A percentile compares a stretch with the other conserved stretches of the same genome.
Conservation (phyloP, 805 yeast genomes). For the Kluyveromyces wickerhamii region DNA sequence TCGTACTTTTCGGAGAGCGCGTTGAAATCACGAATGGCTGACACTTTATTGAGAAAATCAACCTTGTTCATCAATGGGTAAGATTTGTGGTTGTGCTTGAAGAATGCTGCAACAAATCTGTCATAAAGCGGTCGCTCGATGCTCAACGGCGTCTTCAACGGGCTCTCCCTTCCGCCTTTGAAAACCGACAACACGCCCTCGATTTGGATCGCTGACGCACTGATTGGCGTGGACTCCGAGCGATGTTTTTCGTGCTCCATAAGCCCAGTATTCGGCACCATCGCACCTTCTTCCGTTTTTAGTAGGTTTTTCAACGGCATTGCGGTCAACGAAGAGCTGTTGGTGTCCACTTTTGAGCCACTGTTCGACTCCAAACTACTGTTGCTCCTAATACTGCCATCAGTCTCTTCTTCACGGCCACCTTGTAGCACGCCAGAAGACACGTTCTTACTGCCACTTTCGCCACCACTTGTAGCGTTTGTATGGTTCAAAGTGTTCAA, state of each 20-base stretch:
- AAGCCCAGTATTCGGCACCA: not conserved
- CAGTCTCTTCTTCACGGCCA: no score
- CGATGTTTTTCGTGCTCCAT: slow-evolving; percentile 10
- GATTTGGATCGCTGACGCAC: slow-evolving; percentile 25
- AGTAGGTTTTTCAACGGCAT: not conserved
- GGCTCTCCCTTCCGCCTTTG: slow-evolving; percentile 25
- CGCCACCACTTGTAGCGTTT: no score
- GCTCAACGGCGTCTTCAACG: slow-evolving; percentile 21
- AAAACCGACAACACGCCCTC: slow-evolving; percentile 24
- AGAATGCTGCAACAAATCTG: slow-evolving; percentile 36
- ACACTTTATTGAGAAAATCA: slow-evolving; percentile 30
- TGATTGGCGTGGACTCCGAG: slow-evolving; percentile 23
- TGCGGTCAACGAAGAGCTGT: no score
- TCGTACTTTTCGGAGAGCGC: slow-evolving; percentile 21
- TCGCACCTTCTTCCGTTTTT: not conserved
- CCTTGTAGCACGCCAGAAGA: no score
- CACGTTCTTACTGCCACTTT: no score
- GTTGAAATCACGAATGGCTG: slow-evolving; percentile 26
- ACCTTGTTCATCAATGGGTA: slow-evolving; percentile 38
- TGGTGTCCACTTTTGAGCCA: no score
- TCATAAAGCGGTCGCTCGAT: slow-evolving; percentile 29
- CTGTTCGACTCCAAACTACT: no score
- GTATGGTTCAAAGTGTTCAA: slow-evolving; percentile 5
- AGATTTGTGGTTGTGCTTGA: slow-evolving; percentile 37
- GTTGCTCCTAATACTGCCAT: no score